These are phyloP conservation scores for Sporisorium reilianum DNA, from an alignment of 1,284 basidiomycete species.

Conservation along the genomic window DNA sequence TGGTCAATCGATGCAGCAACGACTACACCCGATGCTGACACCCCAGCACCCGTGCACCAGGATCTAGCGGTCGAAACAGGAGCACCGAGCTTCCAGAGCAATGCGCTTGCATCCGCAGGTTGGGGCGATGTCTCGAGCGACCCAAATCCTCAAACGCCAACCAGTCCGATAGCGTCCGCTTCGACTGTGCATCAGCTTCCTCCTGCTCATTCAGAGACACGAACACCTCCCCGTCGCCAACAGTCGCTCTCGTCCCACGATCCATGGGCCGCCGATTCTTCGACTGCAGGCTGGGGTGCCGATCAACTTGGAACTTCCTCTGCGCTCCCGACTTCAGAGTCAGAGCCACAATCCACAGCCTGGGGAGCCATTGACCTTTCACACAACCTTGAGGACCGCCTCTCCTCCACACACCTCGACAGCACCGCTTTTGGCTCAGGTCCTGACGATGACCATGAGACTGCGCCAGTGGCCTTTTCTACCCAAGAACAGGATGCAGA, in stretches of 20 bases:
- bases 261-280: conserved; percentile 27
- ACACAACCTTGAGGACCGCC: conserved; percentile 3
- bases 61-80: background rate
- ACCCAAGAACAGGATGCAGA: conserved; percentile 2
- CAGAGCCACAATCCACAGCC: conserved; percentile 1
- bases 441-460: background rate
- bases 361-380: conserved; percentile 15
- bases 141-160: background rate
- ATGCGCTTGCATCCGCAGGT: background rate
- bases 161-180: background rate
- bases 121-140: conserved; percentile 8
- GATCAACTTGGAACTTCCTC: background rate
- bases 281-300: conserved; percentile 16
- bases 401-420: conserved; percentile 8
- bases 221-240: conserved; percentile 2
- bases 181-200: background rate
- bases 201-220: background rate
- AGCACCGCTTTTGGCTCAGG: background rate
- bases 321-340: background rate
- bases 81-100: background rate
- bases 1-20: conserved; percentile 23
- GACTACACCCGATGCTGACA: background rate
- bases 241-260: conserved; percentile 25
- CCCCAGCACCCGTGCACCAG: background rate
- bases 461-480: background rate